Evolutionary conservation across 768 basidiomycete genomes (phyloP), one percentile per base, ranked within the genome.

Genomic region (Trametes cinnabarina): DNA sequence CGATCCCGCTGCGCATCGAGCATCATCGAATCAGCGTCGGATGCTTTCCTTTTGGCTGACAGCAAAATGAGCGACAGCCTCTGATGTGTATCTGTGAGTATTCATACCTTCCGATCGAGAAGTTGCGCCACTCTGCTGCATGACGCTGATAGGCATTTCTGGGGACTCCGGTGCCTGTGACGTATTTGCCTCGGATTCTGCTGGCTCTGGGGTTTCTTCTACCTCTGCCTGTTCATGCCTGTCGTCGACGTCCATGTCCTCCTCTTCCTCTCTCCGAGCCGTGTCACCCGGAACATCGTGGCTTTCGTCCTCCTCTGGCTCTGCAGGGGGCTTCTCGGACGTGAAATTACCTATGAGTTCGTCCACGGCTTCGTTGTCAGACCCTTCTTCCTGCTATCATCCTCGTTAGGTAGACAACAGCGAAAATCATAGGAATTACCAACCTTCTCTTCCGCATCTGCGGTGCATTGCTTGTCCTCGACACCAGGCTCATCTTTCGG

Each of bases 1-100:
- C 71, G 78, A 17, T 85, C 83, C 20, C 80, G 79, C 17, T 74
- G 74, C 12, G 43, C 76, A 71, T 65, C 81, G 3, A 69, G 66
- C 37, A 64, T 79, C 14, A 71, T 58, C n/a, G 67, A 71, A 55
- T 83, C 85, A 17, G 76, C 63, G 41, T 82, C 77, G 3, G 82
- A 83, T 2, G 80, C 81, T 65, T 87, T 88, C 25, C 88, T 83
- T 73, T 90, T 90, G 30, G 77, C 87, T 86, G 66, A n/a, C 56
- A 32, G 2, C 11, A 14, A 4, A 19, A 25, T 59, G 25, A 52
- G 50, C 30, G 17, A 12, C 9, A 10, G 44, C 22, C 25, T 46
- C 12, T 1, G 1, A 3, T n/a, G 25, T 12, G 30, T 12, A 12
- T 7, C 10, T 2, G 26, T 8, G 14, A 3, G 5, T 12, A 12